Base-by-base conservation (phyloP, 331 rosid genomes). In the Quercus phellos region DNA sequence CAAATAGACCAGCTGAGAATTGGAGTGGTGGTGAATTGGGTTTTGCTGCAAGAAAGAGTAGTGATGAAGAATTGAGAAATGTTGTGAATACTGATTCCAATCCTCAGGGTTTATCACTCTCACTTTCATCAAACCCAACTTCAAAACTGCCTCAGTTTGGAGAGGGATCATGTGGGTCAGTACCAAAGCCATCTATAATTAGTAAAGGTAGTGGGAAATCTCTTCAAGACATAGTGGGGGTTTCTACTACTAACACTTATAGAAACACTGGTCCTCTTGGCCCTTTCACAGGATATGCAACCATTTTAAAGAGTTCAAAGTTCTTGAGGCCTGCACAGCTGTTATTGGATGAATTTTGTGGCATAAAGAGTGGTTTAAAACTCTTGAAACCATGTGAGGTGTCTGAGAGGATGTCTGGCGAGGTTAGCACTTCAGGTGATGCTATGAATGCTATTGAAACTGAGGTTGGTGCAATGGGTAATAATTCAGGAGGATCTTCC, bases 211-310 rank as follows among this genome's bases (percentile, higher is more conserved):
- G 60, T 81, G 94, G 90, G 7, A 90, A 87, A 56, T 88, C 94
- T 53, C 71, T 78, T 24, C 89, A 87, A 73, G 96, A 94, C 8
- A 18, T 79, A 1, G 86, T 85, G 21, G 97, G 88, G 16, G 97
- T 87, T 14, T 63, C 75, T 46, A 79, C 85, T 32, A 29, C 85
- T 9, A 83, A 72, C 72, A 43, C 74, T 22, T 86, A 78, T 59
- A 32, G 94, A 42, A 91, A 70, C 75, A 81, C 90, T 3, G 98
- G 99, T 1, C 99, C 99, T 27, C 94, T 95, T 14, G 99, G 99
- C 16, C 99, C 99, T 50, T 95, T 95, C 74, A 95, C 98, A 1
- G 99, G 99, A 8, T 95, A 95, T 74, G 94, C 99, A 11, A 88
- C 94, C 21, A 92, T 95, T 87, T 82, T 95, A 2, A 95, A 85